These are phyloP conservation scores for Arthrobotrys musiformis DNA, from an alignment of 2,329 filamentous ascomycete species.

Conservation along the genomic window DNA sequence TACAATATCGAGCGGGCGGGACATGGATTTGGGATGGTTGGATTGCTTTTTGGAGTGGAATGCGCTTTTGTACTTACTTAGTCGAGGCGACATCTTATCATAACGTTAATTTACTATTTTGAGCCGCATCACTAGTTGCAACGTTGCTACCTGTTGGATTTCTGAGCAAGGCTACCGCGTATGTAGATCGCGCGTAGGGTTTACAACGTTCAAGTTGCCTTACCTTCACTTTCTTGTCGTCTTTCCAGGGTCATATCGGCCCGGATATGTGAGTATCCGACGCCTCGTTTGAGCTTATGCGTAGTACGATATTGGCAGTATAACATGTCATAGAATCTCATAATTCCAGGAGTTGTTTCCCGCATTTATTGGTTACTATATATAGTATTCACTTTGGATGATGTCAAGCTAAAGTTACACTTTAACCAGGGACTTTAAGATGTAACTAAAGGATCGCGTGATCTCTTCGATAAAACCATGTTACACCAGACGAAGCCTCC, in stretches of 20 bases:
- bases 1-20: too few relatives aligned
- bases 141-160: conserved; percentile 5
- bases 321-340: too few relatives aligned
- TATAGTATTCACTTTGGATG: too few relatives aligned
- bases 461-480: conserved; percentile 51
- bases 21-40: too few relatives aligned
- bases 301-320: too few relatives aligned
- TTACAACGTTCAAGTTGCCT: not conserved
- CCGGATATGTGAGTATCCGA: not conserved
- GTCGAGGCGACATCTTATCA: not conserved
- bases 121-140: conserved; percentile 1
- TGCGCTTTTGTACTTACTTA: not conserved
- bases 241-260: not conserved
- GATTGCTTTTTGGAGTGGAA: not conserved
- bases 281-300: too few relatives aligned
- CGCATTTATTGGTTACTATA: too few relatives aligned
- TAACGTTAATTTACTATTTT: conserved; percentile 2
- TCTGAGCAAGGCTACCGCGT: not conserved
- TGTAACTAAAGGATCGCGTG: conserved; percentile 33
- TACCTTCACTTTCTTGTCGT: not conserved
- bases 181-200: too few relatives aligned
- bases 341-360: too few relatives aligned
- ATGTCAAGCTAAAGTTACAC: too few relatives aligned
- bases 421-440: too few relatives aligned
- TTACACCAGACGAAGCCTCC: conserved; percentile 43